A percentile compares a stretch with the other conserved stretches of the same genome.
These are phyloP conservation scores for Xylaria sp. DNA, from an alignment of 2,329 filamentous ascomycete genomes.

Conservation along the genomic window DNA sequence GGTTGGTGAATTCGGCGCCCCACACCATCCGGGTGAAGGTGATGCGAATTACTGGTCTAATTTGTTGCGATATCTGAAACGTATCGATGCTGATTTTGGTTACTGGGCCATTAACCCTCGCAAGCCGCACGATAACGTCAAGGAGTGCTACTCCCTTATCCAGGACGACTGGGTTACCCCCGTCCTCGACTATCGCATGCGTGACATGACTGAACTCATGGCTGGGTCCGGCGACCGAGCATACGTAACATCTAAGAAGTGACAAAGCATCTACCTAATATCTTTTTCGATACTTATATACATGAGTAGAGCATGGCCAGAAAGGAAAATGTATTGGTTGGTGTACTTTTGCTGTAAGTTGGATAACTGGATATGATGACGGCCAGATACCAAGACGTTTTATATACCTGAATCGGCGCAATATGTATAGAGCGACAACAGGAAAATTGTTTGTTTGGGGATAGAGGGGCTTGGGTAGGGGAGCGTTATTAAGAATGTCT, in stretches of 20 bases:
- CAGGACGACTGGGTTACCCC: slow-evolving; percentile 72
- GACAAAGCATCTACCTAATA: background rate
- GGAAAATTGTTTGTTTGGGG: slow-evolving; percentile 13
- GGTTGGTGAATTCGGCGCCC: slow-evolving; percentile 74
- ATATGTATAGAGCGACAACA: slow-evolving; percentile 23
- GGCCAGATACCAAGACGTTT: slow-evolving; percentile 8
- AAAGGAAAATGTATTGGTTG: slow-evolving; percentile 1
- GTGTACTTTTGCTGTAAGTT: background rate
- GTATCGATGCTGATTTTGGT: slow-evolving; percentile 71
- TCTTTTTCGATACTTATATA: slow-evolving; percentile 6
- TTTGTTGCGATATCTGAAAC: slow-evolving; percentile 67
- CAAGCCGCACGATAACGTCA: slow-evolving; percentile 67
- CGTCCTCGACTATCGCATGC: slow-evolving; percentile 70
- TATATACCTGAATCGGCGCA: slow-evolving; percentile 17
- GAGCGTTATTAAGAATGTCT: slow-evolving; percentile 16
- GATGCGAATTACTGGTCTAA: slow-evolving; percentile 74
- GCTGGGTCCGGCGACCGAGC: slow-evolving; percentile 36
- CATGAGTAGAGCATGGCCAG: slow-evolving; percentile 7
- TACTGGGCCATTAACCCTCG: slow-evolving; percentile 77
- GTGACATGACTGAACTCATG: slow-evolving; percentile 68
- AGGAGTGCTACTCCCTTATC: slow-evolving; percentile 70
- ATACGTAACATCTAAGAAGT: background rate
- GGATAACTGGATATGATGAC: slow-evolving; percentile 8
- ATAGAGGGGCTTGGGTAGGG: slow-evolving; percentile 18
- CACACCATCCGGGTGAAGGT: slow-evolving; percentile 61